Base-by-base conservation (phyloP, 768 basidiomycete genomes). In the Lactarius evosmus region DNA sequence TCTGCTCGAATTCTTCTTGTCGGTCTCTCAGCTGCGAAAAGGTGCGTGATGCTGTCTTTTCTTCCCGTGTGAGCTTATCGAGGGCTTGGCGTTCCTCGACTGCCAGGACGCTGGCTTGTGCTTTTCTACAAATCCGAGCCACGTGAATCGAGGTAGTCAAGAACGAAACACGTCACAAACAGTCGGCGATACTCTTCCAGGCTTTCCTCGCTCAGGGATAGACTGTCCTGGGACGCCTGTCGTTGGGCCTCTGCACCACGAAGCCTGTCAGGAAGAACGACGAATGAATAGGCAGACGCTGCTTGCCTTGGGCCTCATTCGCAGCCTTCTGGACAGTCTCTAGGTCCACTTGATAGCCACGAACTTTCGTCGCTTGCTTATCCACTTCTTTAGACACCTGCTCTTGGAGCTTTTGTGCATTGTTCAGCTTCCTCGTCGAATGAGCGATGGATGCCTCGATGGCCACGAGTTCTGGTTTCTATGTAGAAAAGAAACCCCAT, bases 391-490 rank as follows among this genome's bases (percentile, higher is more conserved):
- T 85, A 44, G 75, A 71, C 0, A 95, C 83, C 49, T 87, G 85
- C 32, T 86, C 86, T 46, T 78, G 79, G 2, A 84, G 82, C 60
- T 83, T 83, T 56, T 78, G 74, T 0, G 91, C 87, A 67, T 91
- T 91, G 58, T 84, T 82, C 30, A 85, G 76, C 71, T 95, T 96
- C 56, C 92, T 84, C 30, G 84, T 80, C 0, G 91, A 85, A 71
- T 98, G 96, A 11, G 85, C 83, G 61, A 98, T 93, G 72, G 95
- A 93, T 6, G 92, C 89, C 61, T 96, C 92, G 30, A 89, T 78
- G 0, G 88, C 82, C 30, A 93, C 85, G 2, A 98, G 80, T 53
- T 91, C 89, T 2, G 97, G 95, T 76, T 84, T 85, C 94, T 96
- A 66, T 34, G n/a, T 22, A 53, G 27, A 33, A 19, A 14, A n/a